Conservation (phyloP, 1,284 basidiomycete species). For the Phellopilus nigrolimitatus region DNA sequence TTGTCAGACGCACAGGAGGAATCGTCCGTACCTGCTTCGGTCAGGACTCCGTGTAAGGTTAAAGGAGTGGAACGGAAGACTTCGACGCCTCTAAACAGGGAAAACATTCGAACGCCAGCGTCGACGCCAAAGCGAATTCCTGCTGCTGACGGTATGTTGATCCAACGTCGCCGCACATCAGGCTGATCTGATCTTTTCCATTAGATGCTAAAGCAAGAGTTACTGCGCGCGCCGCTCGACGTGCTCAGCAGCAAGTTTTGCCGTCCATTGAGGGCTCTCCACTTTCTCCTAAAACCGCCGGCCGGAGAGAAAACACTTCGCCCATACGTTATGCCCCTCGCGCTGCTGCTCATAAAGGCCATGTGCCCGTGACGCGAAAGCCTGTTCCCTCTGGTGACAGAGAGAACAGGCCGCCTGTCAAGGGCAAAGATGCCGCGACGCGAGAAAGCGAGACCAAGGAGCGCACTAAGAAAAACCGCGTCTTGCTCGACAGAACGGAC, state of each 20-base stretch:
- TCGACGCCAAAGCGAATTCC: neutral
- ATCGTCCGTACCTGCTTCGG: slow-evolving; percentile 10
- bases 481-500: slow-evolving; percentile 21
- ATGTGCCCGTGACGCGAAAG: slow-evolving; percentile 13
- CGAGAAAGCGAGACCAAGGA: slow-evolving; percentile 5
- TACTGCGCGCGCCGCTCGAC: slow-evolving; percentile 3
- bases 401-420: slow-evolving; percentile 7
- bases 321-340: slow-evolving; percentile 2
- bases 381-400: slow-evolving; percentile 13
- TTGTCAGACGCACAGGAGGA: neutral
- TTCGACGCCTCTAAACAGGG: slow-evolving; percentile 1
- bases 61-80: slow-evolving; percentile 7
- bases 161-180: too few relatives aligned
- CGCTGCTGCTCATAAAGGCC: neutral
- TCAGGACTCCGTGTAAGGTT: slow-evolving; percentile 2
- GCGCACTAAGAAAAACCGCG: slow-evolving; percentile 10
- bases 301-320: slow-evolving; percentile 2
- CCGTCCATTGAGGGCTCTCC: slow-evolving; percentile 17
- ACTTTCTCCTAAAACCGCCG: neutral
- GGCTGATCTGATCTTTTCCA: neutral
- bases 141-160: slow-evolving; percentile 1
- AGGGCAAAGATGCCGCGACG: neutral
- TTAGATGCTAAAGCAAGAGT: slow-evolving; percentile 3
- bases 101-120: slow-evolving; percentile 2
- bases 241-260: neutral